Conservation (phyloP, 768 basidiomycete genomes). For the Filobasidium floriforme region DNA sequence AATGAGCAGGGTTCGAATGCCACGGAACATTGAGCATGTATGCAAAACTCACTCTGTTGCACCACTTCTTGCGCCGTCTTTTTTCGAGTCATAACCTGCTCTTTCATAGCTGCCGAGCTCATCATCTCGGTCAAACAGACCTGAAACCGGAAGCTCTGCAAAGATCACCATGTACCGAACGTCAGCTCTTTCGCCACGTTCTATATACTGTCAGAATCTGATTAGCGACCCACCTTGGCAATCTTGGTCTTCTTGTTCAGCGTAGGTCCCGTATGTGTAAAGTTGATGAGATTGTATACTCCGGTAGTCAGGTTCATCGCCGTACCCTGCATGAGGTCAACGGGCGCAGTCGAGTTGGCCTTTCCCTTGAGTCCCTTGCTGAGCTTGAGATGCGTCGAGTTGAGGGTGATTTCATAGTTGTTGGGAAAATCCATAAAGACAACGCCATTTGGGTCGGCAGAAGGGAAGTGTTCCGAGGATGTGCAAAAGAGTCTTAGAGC, state of each 20-base stretch:
- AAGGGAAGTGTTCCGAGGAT: slow-evolving; percentile 40
- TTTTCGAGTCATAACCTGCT: slow-evolving; percentile 61
- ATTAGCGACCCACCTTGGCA: slow-evolving; percentile 37
- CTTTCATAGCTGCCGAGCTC: slow-evolving; percentile 62
- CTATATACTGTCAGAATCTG: slow-evolving; percentile 3
- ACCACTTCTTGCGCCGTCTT: slow-evolving; percentile 59
- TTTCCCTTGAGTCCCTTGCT: slow-evolving; percentile 41
- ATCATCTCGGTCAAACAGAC: slow-evolving; percentile 78
- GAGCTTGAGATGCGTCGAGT: slow-evolving; percentile 30
- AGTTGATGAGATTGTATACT: slow-evolving; percentile 23
- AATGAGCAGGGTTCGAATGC: slow-evolving; percentile 7
- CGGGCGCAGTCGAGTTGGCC: slow-evolving; percentile 40
- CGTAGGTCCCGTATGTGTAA: slow-evolving; percentile 40
- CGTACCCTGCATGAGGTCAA: slow-evolving; percentile 31
- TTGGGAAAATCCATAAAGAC: slow-evolving; percentile 41
- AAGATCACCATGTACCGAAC: neutral
- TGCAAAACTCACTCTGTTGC: slow-evolving; percentile 56
- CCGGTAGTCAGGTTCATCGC: slow-evolving; percentile 21
- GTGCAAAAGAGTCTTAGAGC: slow-evolving; percentile 44
- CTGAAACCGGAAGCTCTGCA: slow-evolving; percentile 62
- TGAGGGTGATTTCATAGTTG: slow-evolving; percentile 35
- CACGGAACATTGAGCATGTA: slow-evolving; percentile 10
- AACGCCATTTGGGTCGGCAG: slow-evolving; percentile 20
- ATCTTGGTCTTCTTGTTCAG: slow-evolving; percentile 43
- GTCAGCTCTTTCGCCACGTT: neutral